These are phyloP conservation scores for Gastrolobium villosum DNA, from an alignment of 306 rosid genomes.

Conservation along the genomic window DNA sequence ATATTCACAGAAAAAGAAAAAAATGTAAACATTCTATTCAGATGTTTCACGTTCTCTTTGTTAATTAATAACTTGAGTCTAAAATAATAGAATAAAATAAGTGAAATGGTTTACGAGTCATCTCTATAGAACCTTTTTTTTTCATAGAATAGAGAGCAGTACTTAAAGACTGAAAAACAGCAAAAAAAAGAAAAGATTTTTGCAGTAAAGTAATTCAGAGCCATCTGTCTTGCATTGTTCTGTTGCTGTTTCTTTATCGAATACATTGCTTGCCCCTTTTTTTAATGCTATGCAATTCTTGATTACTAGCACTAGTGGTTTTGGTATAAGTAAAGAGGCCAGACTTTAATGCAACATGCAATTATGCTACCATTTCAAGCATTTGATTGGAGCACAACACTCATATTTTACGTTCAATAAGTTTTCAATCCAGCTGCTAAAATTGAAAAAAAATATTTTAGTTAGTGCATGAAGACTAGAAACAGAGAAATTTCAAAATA, in stretches of 20 bases:
- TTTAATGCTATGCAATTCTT: background rate
- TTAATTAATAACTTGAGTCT: background rate
- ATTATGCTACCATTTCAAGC: slow-evolving; percentile 18
- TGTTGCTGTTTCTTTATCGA: background rate
- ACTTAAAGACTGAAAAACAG: background rate
- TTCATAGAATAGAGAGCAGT: background rate
- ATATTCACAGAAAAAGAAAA: background rate
- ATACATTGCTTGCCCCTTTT: background rate
- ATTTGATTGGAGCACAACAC: slow-evolving; percentile 12
- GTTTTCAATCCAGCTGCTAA: slow-evolving; percentile 12
- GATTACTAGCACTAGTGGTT: slow-evolving; percentile 25
- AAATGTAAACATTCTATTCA: background rate
- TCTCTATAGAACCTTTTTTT: background rate
- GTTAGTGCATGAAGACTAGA: background rate
- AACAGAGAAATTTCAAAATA: slow-evolving; percentile 20
- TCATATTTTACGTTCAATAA: slow-evolving; percentile 9
- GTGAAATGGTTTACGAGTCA: slow-evolving; percentile 6
- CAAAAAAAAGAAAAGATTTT: background rate
- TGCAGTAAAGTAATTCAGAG: background rate
- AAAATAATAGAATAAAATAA: slow-evolving; percentile 11
- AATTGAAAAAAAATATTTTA: background rate
- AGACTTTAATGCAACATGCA: background rate
- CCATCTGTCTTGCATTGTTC: background rate
- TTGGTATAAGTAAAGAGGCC: background rate
- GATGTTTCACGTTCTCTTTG: slow-evolving; percentile 4